Conservation (phyloP, 768 basidiomycete species). For the Boletellus emodensis region DNA sequence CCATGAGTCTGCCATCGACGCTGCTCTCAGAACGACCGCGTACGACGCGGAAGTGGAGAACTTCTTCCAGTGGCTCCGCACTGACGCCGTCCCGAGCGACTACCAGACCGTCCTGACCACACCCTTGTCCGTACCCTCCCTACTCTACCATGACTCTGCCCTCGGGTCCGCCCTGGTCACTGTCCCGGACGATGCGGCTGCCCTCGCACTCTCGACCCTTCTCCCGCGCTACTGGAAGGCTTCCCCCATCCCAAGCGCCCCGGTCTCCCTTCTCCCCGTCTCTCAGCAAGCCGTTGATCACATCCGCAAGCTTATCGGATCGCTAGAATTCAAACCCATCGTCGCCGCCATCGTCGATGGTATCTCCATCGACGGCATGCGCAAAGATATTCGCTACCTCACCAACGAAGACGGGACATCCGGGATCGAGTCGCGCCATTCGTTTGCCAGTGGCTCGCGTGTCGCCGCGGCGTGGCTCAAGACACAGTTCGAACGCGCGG, state of each 20-base stretch:
- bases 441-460: conserved; percentile 63
- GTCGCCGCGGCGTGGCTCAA: conserved; percentile 44
- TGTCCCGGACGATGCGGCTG: conserved; percentile 36
- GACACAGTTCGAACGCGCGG: conserved; percentile 64
- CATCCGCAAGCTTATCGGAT: conserved; percentile 52
- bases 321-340: conserved; percentile 63
- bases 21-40: conserved; percentile 34
- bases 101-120: conserved; percentile 20
- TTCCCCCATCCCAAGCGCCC: conserved; percentile 50
- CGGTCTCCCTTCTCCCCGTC: conserved; percentile 52
- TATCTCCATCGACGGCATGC: conserved; percentile 63
- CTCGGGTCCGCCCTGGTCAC: conserved; percentile 47
- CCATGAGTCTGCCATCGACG: conserved; percentile 51
- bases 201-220: conserved; percentile 49
- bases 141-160: conserved; percentile 40
- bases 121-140: conserved; percentile 18
- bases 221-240: conserved; percentile 77
- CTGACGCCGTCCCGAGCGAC: conserved; percentile 8
- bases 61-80: conserved; percentile 34
- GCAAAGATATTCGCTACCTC: conserved; percentile 71
- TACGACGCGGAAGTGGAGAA: conserved; percentile 33
- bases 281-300: conserved; percentile 50
- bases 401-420: conserved; percentile 80
- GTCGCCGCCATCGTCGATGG: conserved; percentile 66
- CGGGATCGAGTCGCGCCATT: conserved; percentile 75